Base-by-base conservation (phyloP, 805 yeast species). In the Kregervanrija fluxuum region DNA sequence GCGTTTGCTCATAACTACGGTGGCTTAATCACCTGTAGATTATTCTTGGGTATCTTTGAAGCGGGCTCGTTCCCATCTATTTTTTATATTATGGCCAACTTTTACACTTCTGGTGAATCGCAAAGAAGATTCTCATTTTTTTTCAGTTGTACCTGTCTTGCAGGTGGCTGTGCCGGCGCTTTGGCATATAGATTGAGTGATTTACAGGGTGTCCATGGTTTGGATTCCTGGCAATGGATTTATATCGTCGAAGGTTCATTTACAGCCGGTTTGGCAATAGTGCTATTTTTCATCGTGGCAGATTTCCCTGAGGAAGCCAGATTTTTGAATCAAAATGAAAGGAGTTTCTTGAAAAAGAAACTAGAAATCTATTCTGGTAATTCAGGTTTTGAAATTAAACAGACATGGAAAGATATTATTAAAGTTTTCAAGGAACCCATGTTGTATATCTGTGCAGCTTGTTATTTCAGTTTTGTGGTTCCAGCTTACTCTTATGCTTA, bases 101-200 rank as follows among this genome's bases (percentile, higher is more conserved):
- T 80, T 67, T 83, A 83, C 62, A 67, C 77, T 34, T 73, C 80
- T 42, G 62, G 62, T 13, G 90, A 83, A 60, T 74, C 87, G 11
- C 87, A 82, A 64, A 74, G 80, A 57, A 65, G 91, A 42, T 82
- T 80, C 60, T 73, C 83, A 33, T 73, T 79, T 43, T 83, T 84
- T 63, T 82, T 84, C 65, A 69, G 82, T 32, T 78, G 83, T 39
- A 81, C 90, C 4, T 76, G 83, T 50, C 69, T 85, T 44, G 86
- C 90, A 2, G 90, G 93, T 59, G 89, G 85, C 17, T 83, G 85
- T 52, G 82, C 83, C 11, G 89, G 89, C 46, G 78, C 85, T 30
- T 71, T 84, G 52, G 88, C 90, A 8, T 79, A 74, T 53, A 77
- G 77, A 49, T 75, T 82, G 48, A 63, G 77, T 52, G 78, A 77